Conservation (phyloP, 306 rosid genomes). For the Lablab purpureus region DNA sequence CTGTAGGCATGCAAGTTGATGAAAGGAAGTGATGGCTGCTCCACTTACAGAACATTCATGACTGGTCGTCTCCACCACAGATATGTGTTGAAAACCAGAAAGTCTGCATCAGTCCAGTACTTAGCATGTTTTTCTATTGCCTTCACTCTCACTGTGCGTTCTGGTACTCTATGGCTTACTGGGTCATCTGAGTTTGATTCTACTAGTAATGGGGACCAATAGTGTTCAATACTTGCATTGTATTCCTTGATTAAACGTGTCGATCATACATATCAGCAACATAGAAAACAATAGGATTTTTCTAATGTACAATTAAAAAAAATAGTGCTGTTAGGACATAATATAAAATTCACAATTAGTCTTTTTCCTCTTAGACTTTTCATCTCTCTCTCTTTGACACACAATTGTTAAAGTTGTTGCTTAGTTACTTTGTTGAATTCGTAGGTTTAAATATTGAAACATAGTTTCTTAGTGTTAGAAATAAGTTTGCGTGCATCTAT, state of each 20-base stretch:
- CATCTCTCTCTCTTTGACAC: not conserved
- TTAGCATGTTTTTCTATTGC: conserved; percentile 80
- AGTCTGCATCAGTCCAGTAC: conserved; percentile 75
- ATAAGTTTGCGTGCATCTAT: not conserved
- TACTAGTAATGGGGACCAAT: conserved; percentile 85
- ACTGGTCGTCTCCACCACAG: conserved; percentile 87
- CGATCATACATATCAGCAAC: conserved; percentile 6
- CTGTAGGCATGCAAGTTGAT: conserved; percentile 9
- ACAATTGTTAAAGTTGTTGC: not conserved
- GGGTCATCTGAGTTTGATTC: conserved; percentile 90
- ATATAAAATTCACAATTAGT: not conserved
- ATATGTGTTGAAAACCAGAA: conserved; percentile 71
- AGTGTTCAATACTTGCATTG: conserved; percentile 77
- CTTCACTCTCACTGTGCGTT: conserved; percentile 64
- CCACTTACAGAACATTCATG: conserved; percentile 68
- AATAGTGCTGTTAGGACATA: not conserved
- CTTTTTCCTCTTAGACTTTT: not conserved
- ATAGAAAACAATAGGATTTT: not conserved
- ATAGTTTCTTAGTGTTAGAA: not conserved
- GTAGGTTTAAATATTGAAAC: not conserved
- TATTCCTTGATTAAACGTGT: conserved; percentile 59
- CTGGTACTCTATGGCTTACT: conserved; percentile 70
- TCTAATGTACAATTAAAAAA: not conserved
- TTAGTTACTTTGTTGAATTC: not conserved
- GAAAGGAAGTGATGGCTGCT: not conserved